Percentiles rank a stretch among this genome's conserved stretches.
phyloP scores from a whole-genome alignment of 2,329 filamentous ascomycete species.

The Pochonia chlamydosporia region DNA sequence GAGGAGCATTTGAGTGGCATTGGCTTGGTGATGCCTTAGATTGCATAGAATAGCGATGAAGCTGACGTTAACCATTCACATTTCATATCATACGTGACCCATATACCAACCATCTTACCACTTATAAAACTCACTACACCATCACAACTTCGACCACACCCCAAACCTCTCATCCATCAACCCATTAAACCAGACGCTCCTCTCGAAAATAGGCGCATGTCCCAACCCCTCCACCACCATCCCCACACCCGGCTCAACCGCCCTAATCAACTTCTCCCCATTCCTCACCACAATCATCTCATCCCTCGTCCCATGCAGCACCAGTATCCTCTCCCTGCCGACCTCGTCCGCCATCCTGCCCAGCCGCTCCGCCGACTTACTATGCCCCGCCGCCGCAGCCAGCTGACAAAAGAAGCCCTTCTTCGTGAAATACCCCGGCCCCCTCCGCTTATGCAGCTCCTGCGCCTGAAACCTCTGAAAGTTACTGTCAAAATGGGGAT shows the following conservation, averaged over 20 bases:
- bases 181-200: conserved; percentile 60
- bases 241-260: conserved; percentile 55
- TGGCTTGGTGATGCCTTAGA: conserved; percentile 71
- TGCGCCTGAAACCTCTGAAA: conserved; percentile 78
- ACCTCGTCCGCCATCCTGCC: conserved; percentile 58
- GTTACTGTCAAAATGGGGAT: conserved; percentile 62
- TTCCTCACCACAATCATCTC: conserved; percentile 72
- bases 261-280: conserved; percentile 60
- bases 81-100: too few relatives aligned
- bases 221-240: conserved; percentile 65
- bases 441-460: conserved; percentile 66
- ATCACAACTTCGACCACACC: conserved; percentile 41
- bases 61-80: too few relatives aligned
- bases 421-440: conserved; percentile 54
- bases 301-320: conserved; percentile 72
- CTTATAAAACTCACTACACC: too few relatives aligned
- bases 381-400: conserved; percentile 72
- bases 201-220: conserved; percentile 70
- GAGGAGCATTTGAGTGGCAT: conserved; percentile 76
- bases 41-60: too few relatives aligned
- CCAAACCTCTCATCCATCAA: conserved; percentile 53
- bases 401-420: conserved; percentile 72
- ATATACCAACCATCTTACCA: too few relatives aligned
- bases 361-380: conserved; percentile 65
- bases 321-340: conserved; percentile 66